Evolutionary conservation across 2,329 filamentous ascomycete genomes (phyloP).

Genomic region (Stagonosporopsis vannaccii): DNA sequence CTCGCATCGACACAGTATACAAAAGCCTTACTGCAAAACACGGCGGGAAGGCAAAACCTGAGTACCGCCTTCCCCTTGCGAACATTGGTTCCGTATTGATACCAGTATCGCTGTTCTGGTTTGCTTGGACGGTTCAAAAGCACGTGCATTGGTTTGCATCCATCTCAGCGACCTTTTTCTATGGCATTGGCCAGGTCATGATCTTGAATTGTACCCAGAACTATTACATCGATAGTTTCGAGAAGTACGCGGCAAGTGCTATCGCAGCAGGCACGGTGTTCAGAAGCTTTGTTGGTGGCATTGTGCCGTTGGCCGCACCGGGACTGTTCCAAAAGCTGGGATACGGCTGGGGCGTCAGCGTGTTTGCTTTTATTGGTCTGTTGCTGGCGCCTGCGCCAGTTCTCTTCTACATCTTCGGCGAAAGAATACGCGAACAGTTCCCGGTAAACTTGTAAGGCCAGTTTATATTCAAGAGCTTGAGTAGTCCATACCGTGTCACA

Average conservation of each 20-base stretch:
- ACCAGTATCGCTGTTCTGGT: constrained; percentile 54
- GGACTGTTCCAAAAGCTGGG: constrained; percentile 54
- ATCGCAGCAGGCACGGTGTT: constrained; percentile 60
- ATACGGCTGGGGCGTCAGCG: constrained; percentile 59
- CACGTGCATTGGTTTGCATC: constrained; percentile 53
- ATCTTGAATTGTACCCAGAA: constrained; percentile 63
- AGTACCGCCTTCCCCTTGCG: constrained; percentile 56
- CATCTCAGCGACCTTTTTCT: constrained; percentile 56
- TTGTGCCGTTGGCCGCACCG: constrained; percentile 57
- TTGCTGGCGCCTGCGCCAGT: constrained; percentile 58
- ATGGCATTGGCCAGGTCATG: constrained; percentile 61
- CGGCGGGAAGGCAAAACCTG: constrained; percentile 51
- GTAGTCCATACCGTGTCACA: neutral
- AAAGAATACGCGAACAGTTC: constrained; percentile 54
- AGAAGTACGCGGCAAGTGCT: constrained; percentile 58
- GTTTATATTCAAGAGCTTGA: neutral
- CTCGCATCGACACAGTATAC: constrained; percentile 58
- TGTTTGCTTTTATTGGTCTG: constrained; percentile 56
- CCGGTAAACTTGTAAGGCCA: constrained; percentile 26
- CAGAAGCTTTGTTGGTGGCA: constrained; percentile 55
- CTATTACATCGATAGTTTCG: constrained; percentile 62
- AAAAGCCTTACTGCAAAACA: constrained; percentile 53
- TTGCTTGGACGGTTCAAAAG: constrained; percentile 53
- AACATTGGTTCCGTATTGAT: constrained; percentile 56
- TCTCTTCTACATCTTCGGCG: constrained; percentile 59